phyloP scores from a whole-genome alignment of 2,329 filamentous ascomycete genomes.

The Sclerotinia sclerotiorum region DNA sequence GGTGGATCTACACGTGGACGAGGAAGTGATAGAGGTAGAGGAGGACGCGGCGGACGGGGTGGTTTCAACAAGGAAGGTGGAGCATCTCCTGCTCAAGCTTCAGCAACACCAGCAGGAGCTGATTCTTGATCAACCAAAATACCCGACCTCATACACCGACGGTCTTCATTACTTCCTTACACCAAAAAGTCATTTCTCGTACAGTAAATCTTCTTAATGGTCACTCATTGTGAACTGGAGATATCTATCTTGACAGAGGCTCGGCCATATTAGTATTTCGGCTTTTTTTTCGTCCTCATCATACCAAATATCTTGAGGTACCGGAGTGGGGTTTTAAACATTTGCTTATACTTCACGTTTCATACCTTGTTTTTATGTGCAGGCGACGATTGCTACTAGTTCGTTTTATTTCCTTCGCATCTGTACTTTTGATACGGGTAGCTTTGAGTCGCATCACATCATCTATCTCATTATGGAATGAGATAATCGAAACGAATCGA shows the following conservation, averaged over 20 bases:
- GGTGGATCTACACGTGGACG: constrained; percentile 56
- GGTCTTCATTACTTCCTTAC: constrained; percentile 33
- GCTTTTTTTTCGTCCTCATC: constrained; percentile 29
- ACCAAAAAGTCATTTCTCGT: constrained; percentile 39
- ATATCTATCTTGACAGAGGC: constrained; percentile 31
- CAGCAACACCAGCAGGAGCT: constrained; percentile 48
- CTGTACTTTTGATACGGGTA: constrained; percentile 39
- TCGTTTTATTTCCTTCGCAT: constrained; percentile 38
- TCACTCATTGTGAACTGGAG: constrained; percentile 37
- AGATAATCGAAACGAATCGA: constrained; percentile 20
- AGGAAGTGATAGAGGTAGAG: constrained; percentile 56
- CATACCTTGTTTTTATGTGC: constrained; percentile 24
- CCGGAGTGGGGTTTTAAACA: constrained; percentile 37
- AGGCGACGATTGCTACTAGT: constrained; percentile 39
- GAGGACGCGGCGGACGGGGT: constrained; percentile 56
- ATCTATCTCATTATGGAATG: constrained; percentile 24
- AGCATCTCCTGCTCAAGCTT: constrained; percentile 48
- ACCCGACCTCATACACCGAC: constrained; percentile 7
- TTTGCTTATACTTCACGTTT: constrained; percentile 39
- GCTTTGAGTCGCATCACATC: constrained; percentile 36
- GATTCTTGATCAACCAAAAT: constrained; percentile 31
- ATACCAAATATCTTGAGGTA: constrained; percentile 29
- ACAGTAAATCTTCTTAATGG: constrained; percentile 41
- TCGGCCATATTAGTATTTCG: constrained; percentile 30
- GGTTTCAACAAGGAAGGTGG: constrained; percentile 56